These are phyloP conservation scores for Rosa chinensis DNA, from an alignment of 306 rosid genomes.

Conservation along the genomic window DNA sequence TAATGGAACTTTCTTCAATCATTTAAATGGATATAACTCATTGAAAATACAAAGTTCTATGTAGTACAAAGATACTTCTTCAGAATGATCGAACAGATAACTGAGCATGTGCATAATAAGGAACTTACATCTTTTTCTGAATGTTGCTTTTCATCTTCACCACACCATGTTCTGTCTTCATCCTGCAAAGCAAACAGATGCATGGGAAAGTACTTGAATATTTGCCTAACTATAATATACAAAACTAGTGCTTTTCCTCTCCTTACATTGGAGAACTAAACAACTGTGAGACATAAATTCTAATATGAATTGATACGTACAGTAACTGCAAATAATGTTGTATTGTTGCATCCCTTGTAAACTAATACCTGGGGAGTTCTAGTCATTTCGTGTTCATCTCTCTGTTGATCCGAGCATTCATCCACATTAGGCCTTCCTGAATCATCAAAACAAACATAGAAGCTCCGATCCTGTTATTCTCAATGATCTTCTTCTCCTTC, in stretches of 20 bases:
- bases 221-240: neutral
- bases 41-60: too few relatives aligned
- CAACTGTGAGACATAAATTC: neutral
- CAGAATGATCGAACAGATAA: too few relatives aligned
- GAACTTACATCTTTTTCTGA: slow-evolving; percentile 33
- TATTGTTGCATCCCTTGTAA: neutral
- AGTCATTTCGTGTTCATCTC: slow-evolving; percentile 32
- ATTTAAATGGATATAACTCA: too few relatives aligned
- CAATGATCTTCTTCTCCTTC: slow-evolving; percentile 1
- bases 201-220: neutral
- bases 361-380: slow-evolving; percentile 60
- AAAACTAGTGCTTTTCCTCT: neutral
- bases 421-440: slow-evolving; percentile 50
- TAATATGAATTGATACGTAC: neutral
- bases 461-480: neutral
- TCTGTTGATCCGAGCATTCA: slow-evolving; percentile 32
- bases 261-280: neutral
- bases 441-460: slow-evolving; percentile 13
- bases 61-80: neutral
- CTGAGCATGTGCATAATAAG: neutral
- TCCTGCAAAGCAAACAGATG: slow-evolving; percentile 24
- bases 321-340: neutral
- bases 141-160: slow-evolving; percentile 30
- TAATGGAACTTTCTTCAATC: too few relatives aligned
- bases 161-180: slow-evolving; percentile 20